Base-by-base conservation (phyloP, 768 basidiomycete genomes). In the Hericium rajendrae region DNA sequence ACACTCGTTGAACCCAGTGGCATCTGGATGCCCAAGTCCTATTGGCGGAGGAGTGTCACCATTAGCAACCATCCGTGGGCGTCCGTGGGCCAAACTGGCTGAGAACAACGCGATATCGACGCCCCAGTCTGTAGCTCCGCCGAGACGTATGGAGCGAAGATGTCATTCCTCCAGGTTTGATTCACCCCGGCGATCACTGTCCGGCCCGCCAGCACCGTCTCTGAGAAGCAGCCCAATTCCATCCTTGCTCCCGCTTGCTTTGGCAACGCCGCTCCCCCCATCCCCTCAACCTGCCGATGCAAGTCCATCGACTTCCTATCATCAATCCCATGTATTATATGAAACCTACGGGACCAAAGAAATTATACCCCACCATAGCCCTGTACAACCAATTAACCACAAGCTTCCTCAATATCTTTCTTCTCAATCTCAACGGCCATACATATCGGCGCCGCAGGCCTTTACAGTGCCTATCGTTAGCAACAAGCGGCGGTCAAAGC, bases 171-270 rank as follows among this genome's bases (percentile, higher is more conserved):
- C 66, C 18, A 62, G 64, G 24, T 60, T 69, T 59, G 70, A 70
- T 53, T 64, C 69, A 18, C 68, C 66, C 20, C 67, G 72, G 38
- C 60, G 72, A 37, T 71, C 72, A 6, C 65, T 65, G 54, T 73
- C 72, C 0, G 71, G 71, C 16, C 72, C 72, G 8, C 61, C 61
- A 13, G 54, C 56, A 12, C 43, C 56, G 13, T 57, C 41, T 40
- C 9, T 18, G 38, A 61, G 51, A 41, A 56, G 56, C 0, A 57
- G 49, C 40, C 56, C 54, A 26, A 22, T 53, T 13, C 38, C 58
- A n/a, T 54, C 60, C 5, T 40, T 54, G 62, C 49, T 37, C 6
- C 49, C 49, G n/a, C 43, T 46, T 11, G 57, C 64, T 5, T 20
- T 60, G 20, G 50, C 61, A 56, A 54, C 62, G 6, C 59, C 65